A percentile compares a stretch with the other conserved stretches of the same genome.
Evolutionary conservation across 257 asterid species (phyloP).

Genomic region (Przewalskia tangutica): DNA sequence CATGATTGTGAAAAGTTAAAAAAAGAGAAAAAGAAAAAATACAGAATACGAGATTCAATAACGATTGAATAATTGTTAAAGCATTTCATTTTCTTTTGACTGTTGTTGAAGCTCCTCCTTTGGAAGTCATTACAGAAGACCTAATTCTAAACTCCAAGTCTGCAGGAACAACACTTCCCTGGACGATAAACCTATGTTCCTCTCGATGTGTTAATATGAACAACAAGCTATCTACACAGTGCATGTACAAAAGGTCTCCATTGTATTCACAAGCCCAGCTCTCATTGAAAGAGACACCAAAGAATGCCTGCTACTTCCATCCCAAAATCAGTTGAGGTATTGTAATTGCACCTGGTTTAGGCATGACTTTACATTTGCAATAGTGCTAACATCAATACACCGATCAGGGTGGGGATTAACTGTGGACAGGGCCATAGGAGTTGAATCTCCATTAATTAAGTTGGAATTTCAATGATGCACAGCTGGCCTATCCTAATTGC

Average conservation of each 20-base stretch:
- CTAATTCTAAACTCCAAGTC: slow-evolving; percentile 25
- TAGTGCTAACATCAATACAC: slow-evolving; percentile 1
- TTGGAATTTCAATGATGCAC: slow-evolving; percentile 20
- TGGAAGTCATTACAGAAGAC: slow-evolving; percentile 2
- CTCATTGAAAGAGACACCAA: slow-evolving; percentile 3
- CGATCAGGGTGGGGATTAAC: slow-evolving; percentile 8
- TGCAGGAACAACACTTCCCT: slow-evolving; percentile 5
- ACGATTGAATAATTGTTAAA: slow-evolving; percentile 1
- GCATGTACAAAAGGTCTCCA: not conserved
- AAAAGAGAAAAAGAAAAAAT: not conserved
- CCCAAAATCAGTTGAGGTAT: not conserved
- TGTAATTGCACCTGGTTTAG: slow-evolving; percentile 5
- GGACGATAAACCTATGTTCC: slow-evolving; percentile 5
- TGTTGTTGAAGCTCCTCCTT: slow-evolving; percentile 3
- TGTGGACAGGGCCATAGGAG: slow-evolving; percentile 20
- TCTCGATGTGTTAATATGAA: slow-evolving; percentile 2
- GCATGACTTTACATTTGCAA: not conserved
- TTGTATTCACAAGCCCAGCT: not conserved
- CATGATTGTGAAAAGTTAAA: not conserved
- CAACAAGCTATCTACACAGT: slow-evolving; percentile 8
- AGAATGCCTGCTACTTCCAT: slow-evolving; percentile 6
- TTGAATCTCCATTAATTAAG: slow-evolving; percentile 11
- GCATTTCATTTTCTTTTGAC: not conserved
- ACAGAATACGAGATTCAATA: not conserved
- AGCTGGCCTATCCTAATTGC: slow-evolving; percentile 26